Percentiles rank a stretch among this genome's conserved stretches.
Evolutionary conservation across 768 basidiomycete genomes (phyloP).

Genomic region (Nidula microcarpa): DNA sequence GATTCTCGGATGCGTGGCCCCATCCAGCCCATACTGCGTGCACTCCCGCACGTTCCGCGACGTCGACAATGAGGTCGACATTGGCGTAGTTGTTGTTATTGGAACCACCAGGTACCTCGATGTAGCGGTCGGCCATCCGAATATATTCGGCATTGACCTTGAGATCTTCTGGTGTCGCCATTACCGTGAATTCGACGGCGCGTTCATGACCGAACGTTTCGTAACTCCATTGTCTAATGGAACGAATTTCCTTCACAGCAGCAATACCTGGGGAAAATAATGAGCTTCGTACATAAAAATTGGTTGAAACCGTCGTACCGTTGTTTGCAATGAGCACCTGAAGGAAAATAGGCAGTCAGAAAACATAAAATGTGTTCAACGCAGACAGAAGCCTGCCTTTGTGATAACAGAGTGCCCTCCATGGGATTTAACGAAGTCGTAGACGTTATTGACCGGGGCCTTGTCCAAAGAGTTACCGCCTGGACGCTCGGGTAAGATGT

Average conservation of each 20-base stretch:
- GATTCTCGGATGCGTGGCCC: conserved; percentile 99
- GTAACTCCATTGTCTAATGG: conserved; percentile 99
- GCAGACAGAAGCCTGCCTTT: conserved; percentile 47
- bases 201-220: conserved; percentile 97
- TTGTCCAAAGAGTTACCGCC: conserved; percentile 92
- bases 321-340: conserved; percentile 99
- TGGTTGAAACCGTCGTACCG: conserved; percentile 43
- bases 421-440: conserved; percentile 86
- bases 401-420: conserved; percentile 99
- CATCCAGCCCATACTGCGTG: conserved; percentile 99
- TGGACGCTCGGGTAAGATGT: conserved; percentile 24
- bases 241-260: conserved; percentile 98
- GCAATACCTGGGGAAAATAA: conserved; percentile 72
- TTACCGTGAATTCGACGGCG: conserved; percentile 97
- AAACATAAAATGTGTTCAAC: conserved; percentile 3
- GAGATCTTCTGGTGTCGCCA: conserved; percentile 98
- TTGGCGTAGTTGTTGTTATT: conserved; percentile 99
- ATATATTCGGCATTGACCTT: conserved; percentile 99
- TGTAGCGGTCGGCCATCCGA: conserved; percentile 98
- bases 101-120: conserved; percentile 96
- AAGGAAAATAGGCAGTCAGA: conserved; percentile 2
- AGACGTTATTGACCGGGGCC: conserved; percentile 73
- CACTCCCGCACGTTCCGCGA: conserved; percentile 95
- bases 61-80: conserved; percentile 97
- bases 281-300: conserved; percentile 9